A percentile compares a stretch with the other conserved stretches of the same genome.
Evolutionary conservation across 306 rosid species (phyloP).

Genomic region (Datisca glomerata): DNA sequence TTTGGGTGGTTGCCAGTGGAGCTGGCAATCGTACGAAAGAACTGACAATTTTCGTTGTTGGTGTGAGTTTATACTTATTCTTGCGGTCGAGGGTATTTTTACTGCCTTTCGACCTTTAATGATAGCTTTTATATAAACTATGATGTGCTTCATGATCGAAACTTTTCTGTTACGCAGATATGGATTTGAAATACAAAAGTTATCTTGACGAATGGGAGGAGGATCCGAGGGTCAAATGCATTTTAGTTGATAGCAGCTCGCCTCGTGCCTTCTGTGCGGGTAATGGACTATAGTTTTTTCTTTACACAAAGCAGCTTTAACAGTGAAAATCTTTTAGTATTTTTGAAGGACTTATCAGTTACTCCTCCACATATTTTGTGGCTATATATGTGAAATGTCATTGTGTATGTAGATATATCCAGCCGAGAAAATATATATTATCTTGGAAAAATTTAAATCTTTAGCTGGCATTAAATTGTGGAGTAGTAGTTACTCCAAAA

Average conservation of each 20-base stretch:
- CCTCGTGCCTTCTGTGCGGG: conserved; percentile 95
- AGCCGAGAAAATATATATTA: too few relatives aligned
- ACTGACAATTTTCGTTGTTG: background rate
- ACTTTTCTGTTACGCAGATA: conserved; percentile 38
- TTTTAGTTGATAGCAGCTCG: conserved; percentile 77
- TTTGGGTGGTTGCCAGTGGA: background rate
- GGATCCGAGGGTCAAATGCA: conserved; percentile 78
- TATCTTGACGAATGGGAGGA: conserved; percentile 91
- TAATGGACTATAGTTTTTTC: conserved; percentile 17
- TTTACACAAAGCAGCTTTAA: too few relatives aligned
- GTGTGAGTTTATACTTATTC: background rate
- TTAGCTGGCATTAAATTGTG: too few relatives aligned
- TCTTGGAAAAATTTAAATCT: too few relatives aligned
- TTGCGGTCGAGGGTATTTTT: too few relatives aligned
- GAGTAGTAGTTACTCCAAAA: too few relatives aligned
- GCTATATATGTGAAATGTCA: too few relatives aligned
- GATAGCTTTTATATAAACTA: background rate
- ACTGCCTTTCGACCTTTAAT: conserved; percentile 1
- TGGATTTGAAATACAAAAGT: conserved; percentile 76
- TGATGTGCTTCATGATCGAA: conserved; percentile 11
- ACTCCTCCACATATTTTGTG: too few relatives aligned
- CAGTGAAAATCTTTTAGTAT: too few relatives aligned
- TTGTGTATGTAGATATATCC: too few relatives aligned
- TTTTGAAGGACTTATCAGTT: too few relatives aligned
- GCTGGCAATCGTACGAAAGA: too few relatives aligned